Percentiles rank a stretch among this genome's conserved stretches.
phyloP scores from a whole-genome alignment of 192 early-diverging fungal species.

The Backusella psychrophila region DNA sequence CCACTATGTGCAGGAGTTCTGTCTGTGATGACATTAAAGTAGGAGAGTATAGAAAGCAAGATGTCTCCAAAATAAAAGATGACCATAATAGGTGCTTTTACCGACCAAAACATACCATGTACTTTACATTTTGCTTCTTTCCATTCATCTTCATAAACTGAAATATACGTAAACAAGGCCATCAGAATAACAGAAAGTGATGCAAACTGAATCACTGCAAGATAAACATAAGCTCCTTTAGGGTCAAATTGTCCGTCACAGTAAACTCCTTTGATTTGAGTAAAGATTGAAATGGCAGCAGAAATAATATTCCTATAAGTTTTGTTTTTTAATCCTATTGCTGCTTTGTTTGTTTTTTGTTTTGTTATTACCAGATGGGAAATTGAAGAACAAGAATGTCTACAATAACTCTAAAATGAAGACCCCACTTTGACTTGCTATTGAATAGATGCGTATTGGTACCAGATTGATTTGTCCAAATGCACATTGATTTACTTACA shows the following conservation, averaged over 20 bases:
- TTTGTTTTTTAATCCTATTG: background rate
- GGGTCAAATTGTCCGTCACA: conserved; percentile 22
- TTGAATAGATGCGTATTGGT: background rate
- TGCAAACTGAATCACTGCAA: conserved; percentile 30
- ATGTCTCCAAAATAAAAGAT: conserved; percentile 40
- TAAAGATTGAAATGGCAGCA: conserved; percentile 36
- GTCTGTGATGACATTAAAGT: conserved; percentile 28
- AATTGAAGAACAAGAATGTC: conserved; percentile 39
- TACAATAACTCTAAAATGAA: conserved; percentile 36
- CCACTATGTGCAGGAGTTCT: background rate
- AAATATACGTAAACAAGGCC: conserved; percentile 34
- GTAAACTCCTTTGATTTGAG: conserved; percentile 31
- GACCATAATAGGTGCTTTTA: conserved; percentile 39
- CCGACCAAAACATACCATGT: conserved; percentile 38
- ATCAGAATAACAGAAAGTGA: conserved; percentile 34
- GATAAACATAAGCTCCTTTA: conserved; percentile 32
- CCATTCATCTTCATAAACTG: conserved; percentile 34
- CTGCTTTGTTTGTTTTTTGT: conserved; percentile 1
- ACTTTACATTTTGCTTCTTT: conserved; percentile 19
- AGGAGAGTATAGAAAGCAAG: conserved; percentile 11
- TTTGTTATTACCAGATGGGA: conserved; percentile 31
- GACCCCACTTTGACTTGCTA: conserved; percentile 40
- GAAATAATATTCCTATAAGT: conserved; percentile 27
- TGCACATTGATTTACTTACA: conserved; percentile 19
- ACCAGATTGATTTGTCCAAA: background rate